phyloP scores from a whole-genome alignment of 2,329 filamentous ascomycete genomes.

The Exophiala oligosperma region DNA sequence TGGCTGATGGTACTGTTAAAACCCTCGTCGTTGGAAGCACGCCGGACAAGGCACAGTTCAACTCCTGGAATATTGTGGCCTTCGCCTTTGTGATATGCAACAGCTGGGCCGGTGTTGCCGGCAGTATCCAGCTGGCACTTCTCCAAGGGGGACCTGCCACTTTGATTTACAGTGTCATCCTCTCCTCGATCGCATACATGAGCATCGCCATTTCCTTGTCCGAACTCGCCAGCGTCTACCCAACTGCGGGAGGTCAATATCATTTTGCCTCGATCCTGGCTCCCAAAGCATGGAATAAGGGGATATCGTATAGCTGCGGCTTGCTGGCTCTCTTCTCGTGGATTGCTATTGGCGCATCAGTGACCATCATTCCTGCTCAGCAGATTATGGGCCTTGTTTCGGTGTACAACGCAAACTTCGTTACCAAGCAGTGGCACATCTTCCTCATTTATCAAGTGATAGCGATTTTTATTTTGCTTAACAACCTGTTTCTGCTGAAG shows the following conservation, averaged over 20 bases:
- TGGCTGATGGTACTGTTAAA: too few relatives aligned
- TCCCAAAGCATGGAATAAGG: slow-evolving; percentile 17
- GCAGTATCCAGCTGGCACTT: slow-evolving; percentile 24
- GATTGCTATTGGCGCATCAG: slow-evolving; percentile 29
- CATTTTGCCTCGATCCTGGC: slow-evolving; percentile 34
- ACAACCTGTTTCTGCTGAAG: slow-evolving; percentile 28
- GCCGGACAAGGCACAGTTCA: slow-evolving; percentile 3
- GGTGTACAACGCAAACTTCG: too few relatives aligned
- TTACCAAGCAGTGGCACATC: slow-evolving; percentile 22
- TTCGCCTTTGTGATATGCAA: slow-evolving; percentile 28
- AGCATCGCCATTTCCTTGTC: slow-evolving; percentile 26
- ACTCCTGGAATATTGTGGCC: slow-evolving; percentile 5
- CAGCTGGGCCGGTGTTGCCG: slow-evolving; percentile 30
- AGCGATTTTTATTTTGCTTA: slow-evolving; percentile 22
- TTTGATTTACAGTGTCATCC: slow-evolving; percentile 10
- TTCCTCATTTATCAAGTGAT: slow-evolving; percentile 28
- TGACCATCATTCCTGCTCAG: slow-evolving; percentile 31
- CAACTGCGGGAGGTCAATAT: slow-evolving; percentile 35
- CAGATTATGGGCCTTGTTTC: slow-evolving; percentile 18
- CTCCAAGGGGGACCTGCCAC: slow-evolving; percentile 18
- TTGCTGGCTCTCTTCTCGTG: slow-evolving; percentile 29
- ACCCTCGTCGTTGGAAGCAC: not conserved
- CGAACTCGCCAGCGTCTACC: slow-evolving; percentile 34
- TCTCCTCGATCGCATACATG: slow-evolving; percentile 12
- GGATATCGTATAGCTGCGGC: slow-evolving; percentile 25